Base-by-base conservation (phyloP, 306 rosid species). In the Lathyrus sativus region DNA sequence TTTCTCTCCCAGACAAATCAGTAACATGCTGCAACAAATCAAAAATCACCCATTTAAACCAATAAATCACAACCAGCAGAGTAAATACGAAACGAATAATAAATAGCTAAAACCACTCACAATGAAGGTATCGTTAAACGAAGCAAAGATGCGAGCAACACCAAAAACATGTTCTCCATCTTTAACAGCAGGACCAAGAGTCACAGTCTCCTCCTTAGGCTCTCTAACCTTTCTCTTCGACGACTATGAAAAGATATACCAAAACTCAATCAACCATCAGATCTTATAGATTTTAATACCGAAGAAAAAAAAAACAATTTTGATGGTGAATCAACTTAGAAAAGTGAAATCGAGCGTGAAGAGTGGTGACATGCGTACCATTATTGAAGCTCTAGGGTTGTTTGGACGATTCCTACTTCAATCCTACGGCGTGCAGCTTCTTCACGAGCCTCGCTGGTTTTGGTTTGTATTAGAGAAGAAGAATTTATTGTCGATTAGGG, bases 1-100 rank as follows among this genome's bases (percentile, higher is more conserved):
- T 89, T 78, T 89, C 96, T 26, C 91, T 81, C 31, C 96, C 96
- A 12, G 96, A 89, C 56, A 89, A 72, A 83, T 89, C 96, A 59
- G 91, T 89, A 46, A 89, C 91, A 18, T 89, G 96, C 96, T 89
- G 84, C 72, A 70, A 65, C 8, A 57, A 81, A 29, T 41, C 11
- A 79, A 48, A n/a, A 48, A 11, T 4, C 3, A 50, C 4, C 15
- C 33, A 44, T 1, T 67, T 13, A 74, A 0, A 28, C 24, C 13
- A 42, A 31, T 4, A 62, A 41, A 17, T 31, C 35, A 6, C 39
- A 49, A 17, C 33, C 2, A 0, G 2, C 11, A 1, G 62, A 50
- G 0, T n/a, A 11, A 50, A 1, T 8, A 11, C 4, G 9, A 22
- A n/a, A 3, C 1, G 13, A 0, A 8, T 7, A 9, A 13, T 22